Conservation (phyloP, 768 basidiomycete genomes). For the Tulasnella sp. region DNA sequence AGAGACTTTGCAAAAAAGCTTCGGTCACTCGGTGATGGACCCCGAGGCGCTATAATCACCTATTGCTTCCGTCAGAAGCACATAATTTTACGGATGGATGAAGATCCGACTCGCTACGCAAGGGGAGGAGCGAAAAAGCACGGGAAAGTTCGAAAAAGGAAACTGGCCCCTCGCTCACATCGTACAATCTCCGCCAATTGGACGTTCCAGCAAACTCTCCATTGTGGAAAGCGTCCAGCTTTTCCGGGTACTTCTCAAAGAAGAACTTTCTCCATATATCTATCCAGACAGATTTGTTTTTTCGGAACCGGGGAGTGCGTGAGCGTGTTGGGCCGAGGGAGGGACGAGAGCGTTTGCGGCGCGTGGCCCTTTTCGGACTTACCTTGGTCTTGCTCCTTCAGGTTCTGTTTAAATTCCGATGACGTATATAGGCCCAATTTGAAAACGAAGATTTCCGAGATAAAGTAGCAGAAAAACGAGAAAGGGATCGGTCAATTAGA, state of each 20-base stretch:
- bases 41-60: background rate
- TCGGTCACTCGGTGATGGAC: background rate
- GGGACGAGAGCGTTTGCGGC: background rate
- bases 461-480: too few relatives aligned
- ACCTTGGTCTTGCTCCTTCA: conserved; percentile 19
- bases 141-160: background rate
- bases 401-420: conserved; percentile 1
- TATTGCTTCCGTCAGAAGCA: background rate
- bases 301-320: conserved; percentile 32
- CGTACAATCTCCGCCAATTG: conserved; percentile 53
- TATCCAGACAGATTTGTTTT: background rate
- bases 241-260: conserved; percentile 50
- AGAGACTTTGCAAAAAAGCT: background rate
- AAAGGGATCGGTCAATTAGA: background rate
- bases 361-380: background rate
- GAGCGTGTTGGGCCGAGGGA: background rate
- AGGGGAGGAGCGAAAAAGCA: background rate
- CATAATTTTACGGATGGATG: background rate
- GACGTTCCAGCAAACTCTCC: conserved; percentile 38
- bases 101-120: background rate
- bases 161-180: background rate
- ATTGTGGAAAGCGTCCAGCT: conserved; percentile 41
- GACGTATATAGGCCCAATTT: background rate
- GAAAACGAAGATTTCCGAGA: background rate
- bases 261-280: conserved; percentile 40